These are phyloP conservation scores for Xerocomellus amylosporus DNA, from an alignment of 768 basidiomycete genomes.

Conservation along the genomic window DNA sequence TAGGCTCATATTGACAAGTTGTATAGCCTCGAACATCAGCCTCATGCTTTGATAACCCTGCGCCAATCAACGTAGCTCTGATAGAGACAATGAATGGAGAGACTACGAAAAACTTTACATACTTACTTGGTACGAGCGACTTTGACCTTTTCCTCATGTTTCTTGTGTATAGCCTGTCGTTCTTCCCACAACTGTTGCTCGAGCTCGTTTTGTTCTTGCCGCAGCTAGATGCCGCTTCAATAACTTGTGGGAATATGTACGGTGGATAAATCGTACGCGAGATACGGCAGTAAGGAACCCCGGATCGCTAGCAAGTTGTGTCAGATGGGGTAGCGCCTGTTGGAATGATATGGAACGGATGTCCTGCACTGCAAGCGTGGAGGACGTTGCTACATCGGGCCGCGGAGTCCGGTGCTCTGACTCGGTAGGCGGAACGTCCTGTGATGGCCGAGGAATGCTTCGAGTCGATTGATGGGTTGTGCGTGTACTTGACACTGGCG, in stretches of 20 bases:
- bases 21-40: constrained; percentile 30
- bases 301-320: constrained; percentile 54
- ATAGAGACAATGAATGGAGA: constrained; percentile 1
- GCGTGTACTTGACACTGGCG: constrained; percentile 7
- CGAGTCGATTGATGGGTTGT: constrained; percentile 10
- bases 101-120: not conserved
- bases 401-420: constrained; percentile 14
- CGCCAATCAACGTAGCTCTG: constrained; percentile 69
- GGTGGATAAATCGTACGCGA: constrained; percentile 42
- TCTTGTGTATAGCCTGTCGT: constrained; percentile 55
- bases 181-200: constrained; percentile 71
- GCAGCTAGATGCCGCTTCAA: constrained; percentile 47
- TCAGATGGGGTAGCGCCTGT: constrained; percentile 66
- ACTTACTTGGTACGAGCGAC: constrained; percentile 64
- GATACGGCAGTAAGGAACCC: constrained; percentile 47
- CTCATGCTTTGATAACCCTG: constrained; percentile 65
- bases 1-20: not conserved
- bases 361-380: constrained; percentile 30
- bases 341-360: constrained; percentile 57
- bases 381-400: constrained; percentile 3
- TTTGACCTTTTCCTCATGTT: constrained; percentile 71
- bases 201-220: constrained; percentile 64
- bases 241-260: not conserved
- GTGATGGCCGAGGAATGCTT: constrained; percentile 9
- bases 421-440: constrained; percentile 12